These are phyloP conservation scores for Polygonum aviculare DNA, from an alignment of 148 eudicot species.

Conservation along the genomic window DNA sequence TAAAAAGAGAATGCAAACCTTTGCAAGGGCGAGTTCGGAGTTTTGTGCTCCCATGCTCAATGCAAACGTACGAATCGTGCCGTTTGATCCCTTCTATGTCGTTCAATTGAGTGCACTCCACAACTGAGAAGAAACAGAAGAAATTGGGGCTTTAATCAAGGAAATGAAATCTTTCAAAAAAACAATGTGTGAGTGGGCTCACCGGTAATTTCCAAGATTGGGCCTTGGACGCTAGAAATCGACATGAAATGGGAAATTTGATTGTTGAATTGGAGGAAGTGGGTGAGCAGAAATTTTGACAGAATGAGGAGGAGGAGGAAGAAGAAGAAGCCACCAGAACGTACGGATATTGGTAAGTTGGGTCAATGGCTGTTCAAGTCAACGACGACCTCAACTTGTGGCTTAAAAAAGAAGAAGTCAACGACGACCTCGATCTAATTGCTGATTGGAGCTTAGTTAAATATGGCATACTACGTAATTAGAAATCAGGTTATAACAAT, in stretches of 20 bases:
- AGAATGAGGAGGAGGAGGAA: too few relatives aligned
- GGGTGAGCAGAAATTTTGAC: neutral
- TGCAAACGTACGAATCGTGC: constrained; percentile 72
- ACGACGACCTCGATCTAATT: too few relatives aligned
- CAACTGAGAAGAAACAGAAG: constrained; percentile 28
- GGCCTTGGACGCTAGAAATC: constrained; percentile 57
- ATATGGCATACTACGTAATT: too few relatives aligned
- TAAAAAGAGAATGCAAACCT: constrained; percentile 21
- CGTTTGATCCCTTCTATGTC: constrained; percentile 76
- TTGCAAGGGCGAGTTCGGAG: constrained; percentile 72
- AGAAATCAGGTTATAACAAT: too few relatives aligned
- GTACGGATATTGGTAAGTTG: too few relatives aligned
- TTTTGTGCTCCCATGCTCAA: constrained; percentile 61
- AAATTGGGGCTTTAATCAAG: neutral
- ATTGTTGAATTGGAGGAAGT: neutral
- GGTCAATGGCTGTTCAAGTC: too few relatives aligned
- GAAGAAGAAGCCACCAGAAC: too few relatives aligned
- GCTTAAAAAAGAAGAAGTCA: too few relatives aligned
- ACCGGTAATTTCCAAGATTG: constrained; percentile 68
- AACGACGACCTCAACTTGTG: too few relatives aligned
- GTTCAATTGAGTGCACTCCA: constrained; percentile 60
- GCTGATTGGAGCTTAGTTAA: too few relatives aligned
- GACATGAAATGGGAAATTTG: constrained; percentile 29
- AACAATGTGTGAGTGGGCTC: neutral
- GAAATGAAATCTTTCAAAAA: too few relatives aligned